Evolutionary conservation across 257 asterid species (phyloP).

Genomic region (Misopates orontium): DNA sequence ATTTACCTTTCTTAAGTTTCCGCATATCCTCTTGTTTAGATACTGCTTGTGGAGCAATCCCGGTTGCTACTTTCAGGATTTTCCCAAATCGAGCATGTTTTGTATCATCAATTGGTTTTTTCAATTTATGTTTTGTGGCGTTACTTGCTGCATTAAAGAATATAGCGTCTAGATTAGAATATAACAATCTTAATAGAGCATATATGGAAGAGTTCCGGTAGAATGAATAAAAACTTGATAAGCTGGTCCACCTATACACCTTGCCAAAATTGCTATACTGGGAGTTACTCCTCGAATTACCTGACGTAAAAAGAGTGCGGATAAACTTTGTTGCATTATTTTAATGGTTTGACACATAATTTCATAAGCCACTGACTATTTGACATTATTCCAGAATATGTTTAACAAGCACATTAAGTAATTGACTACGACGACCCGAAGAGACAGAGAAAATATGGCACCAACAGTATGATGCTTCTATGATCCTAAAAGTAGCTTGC

Average conservation of each 20-base stretch:
- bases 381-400: too few relatives aligned
- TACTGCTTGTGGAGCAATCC: constrained; percentile 42
- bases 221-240: constrained; percentile 9
- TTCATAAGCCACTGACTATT: too few relatives aligned
- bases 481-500: constrained; percentile 30
- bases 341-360: too few relatives aligned
- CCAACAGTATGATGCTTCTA: constrained; percentile 56
- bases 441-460: too few relatives aligned
- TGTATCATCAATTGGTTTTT: constrained; percentile 47
- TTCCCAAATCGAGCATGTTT: constrained; percentile 45
- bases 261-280: too few relatives aligned
- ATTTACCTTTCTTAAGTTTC: constrained; percentile 43
- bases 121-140: constrained; percentile 52
- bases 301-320: too few relatives aligned
- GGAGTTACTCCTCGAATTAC: too few relatives aligned
- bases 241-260: too few relatives aligned
- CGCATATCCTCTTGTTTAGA: constrained; percentile 33
- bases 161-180: constrained; percentile 21
- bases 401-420: too few relatives aligned
- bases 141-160: constrained; percentile 49
- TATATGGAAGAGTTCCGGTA: constrained; percentile 7
- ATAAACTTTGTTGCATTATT: too few relatives aligned
- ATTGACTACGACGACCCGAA: constrained; percentile 13
- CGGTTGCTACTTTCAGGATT: constrained; percentile 50
- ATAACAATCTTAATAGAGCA: constrained; percentile 9